Evolutionary conservation across 768 basidiomycete species (phyloP), one percentile per base, ranked within the genome.

Genomic region (Tremella fuciformis): DNA sequence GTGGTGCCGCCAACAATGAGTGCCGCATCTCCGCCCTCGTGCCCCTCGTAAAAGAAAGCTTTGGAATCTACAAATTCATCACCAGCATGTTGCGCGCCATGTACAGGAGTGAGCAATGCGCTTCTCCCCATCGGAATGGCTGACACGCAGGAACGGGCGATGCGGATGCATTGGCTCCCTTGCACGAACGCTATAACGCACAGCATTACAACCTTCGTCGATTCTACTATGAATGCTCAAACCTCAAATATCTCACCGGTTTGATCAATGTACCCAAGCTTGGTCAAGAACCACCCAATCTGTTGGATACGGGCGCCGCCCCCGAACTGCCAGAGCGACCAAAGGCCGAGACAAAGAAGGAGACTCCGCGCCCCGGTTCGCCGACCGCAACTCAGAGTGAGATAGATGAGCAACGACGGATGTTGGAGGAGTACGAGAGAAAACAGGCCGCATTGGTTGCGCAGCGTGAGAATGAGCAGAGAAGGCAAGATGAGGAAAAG

Each of bases 191-290:
- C 29, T 99, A 87, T 78, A 86, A 84, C 59, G 83, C 89, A 21
- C 96, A 98, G 71, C 96, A 99, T 71, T 86, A 92, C 71, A 87
- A 85, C 63, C 83, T 99, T 9, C 87, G 96, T 62, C 91, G 94
- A 76, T 99, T 96, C 80, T 98, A 98, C 80, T 98, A 98, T 75
- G 96, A 99, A 75, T 99, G 96, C 75, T 96, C 92, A 9, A 98
- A 98, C 79, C 84, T 99, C 65, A 97, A 96, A 77, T 99, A 96
- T 78, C 79, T 99, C 53, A 99, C 96, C 9, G 90, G 93, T 46
- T 83, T 99, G 29, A 96, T 98, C 72, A 99, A 98, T 76, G 93
- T 99, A 1, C 96, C 96, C 11, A 99, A 98, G 77, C 83, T 99
- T 37, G 94, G 91, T 46, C 86, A 89, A 90, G 94, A 97, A 80